A percentile compares a stretch with the other conserved stretches of the same genome.
These are phyloP conservation scores for Eurotiales sp. DNA, from an alignment of 2,329 filamentous ascomycete species.

Conservation along the genomic window DNA sequence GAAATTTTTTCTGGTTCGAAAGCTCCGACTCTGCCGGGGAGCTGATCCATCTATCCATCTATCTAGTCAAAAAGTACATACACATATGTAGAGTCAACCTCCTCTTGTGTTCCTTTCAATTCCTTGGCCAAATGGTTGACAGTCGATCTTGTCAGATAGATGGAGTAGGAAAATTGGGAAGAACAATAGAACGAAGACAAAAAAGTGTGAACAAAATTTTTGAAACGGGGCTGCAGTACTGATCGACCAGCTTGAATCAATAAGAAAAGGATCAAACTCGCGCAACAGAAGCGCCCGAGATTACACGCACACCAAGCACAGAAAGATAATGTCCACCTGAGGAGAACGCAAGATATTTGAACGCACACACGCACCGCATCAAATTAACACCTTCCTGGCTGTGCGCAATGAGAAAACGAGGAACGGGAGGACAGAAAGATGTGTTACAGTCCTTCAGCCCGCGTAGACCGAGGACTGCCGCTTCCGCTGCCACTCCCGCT, in stretches of 20 bases:
- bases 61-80: conserved; percentile 15
- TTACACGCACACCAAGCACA: background rate
- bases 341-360: conserved; percentile 4
- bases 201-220: too few species aligned
- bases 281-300: background rate
- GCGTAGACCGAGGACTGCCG: conserved; percentile 37
- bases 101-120: background rate
- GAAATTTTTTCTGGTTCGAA: conserved; percentile 7
- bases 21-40: conserved; percentile 7
- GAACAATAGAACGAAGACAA: too few species aligned
- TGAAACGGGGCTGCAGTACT: background rate
- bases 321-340: background rate
- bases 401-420: background rate
- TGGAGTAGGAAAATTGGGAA: too few species aligned
- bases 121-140: too few species aligned
- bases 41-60: conserved; percentile 11
- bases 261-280: background rate
- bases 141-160: too few species aligned
- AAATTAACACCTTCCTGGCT: background rate
- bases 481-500: conserved; percentile 40
- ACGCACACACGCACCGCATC: background rate
- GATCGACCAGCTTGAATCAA: conserved; percentile 6
- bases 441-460: conserved; percentile 29
- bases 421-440: background rate
- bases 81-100: conserved; percentile 2